phyloP scores from a whole-genome alignment of 306 rosid species.

The Vigna radiata region DNA sequence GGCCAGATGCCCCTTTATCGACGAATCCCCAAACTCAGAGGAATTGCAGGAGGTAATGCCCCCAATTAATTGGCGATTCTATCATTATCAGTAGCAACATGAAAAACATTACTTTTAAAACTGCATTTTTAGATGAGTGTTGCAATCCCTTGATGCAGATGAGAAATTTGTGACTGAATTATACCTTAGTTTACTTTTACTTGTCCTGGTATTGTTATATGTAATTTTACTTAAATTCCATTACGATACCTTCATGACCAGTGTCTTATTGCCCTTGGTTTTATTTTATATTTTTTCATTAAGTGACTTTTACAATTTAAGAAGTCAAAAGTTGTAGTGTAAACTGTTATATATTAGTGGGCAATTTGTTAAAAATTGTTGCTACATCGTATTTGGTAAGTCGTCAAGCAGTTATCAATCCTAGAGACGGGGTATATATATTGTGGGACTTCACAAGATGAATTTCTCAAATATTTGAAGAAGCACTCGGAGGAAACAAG shows the following conservation, averaged over 20 bases:
- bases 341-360: not conserved
- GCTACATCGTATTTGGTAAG: slow-evolving; percentile 8
- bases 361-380: slow-evolving; percentile 9
- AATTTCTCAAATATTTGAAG: slow-evolving; percentile 13
- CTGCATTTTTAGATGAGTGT: not conserved
- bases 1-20: slow-evolving; percentile 99
- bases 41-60: slow-evolving; percentile 91
- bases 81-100: no score
- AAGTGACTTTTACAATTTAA: not conserved
- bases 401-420: not conserved
- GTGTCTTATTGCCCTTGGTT: no score
- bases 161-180: not conserved
- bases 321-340: slow-evolving; percentile 1
- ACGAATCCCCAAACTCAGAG: slow-evolving; percentile 83
- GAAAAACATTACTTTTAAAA: not conserved
- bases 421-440: not conserved
- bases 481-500: not conserved
- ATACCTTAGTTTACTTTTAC: not conserved
- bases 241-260: no score
- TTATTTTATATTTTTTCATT: no score
- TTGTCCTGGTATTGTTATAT: no score
- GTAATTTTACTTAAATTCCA: no score
- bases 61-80: not conserved
- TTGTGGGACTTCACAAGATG: not conserved
- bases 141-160: not conserved